phyloP scores from a whole-genome alignment of 2,329 filamentous ascomycete genomes.

The Fusarium abutilonis region DNA sequence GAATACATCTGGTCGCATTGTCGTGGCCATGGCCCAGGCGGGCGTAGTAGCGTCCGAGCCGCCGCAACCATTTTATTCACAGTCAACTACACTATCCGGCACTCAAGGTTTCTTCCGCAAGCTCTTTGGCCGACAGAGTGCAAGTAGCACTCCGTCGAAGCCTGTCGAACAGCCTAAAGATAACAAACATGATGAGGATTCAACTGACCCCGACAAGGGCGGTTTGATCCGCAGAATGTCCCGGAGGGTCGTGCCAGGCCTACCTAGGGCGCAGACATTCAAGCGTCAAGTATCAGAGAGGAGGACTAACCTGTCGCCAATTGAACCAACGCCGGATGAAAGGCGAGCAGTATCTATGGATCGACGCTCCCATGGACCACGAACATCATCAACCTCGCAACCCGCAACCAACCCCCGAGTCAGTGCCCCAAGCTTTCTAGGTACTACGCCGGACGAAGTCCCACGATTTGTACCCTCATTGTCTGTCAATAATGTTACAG shows the following conservation, averaged over 20 bases:
- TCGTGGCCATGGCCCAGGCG: conserved; percentile 48
- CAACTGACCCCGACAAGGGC: conserved; percentile 47
- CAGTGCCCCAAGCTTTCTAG: conserved; percentile 60
- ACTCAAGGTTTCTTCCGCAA: conserved; percentile 46
- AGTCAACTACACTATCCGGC: conserved; percentile 40
- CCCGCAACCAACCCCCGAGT: conserved; percentile 52
- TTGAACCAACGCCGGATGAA: conserved; percentile 70
- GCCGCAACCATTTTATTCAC: conserved; percentile 40
- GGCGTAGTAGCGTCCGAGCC: conserved; percentile 45
- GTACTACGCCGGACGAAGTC: conserved; percentile 35
- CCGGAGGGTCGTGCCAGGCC: conserved; percentile 76
- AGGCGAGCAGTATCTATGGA: conserved; percentile 77
- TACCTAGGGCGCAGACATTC: conserved; percentile 82
- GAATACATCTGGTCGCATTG: conserved; percentile 27
- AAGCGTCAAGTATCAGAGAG: conserved; percentile 84
- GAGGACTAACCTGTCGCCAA: conserved; percentile 75
- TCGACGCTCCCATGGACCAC: conserved; percentile 55
- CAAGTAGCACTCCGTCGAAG: conserved; percentile 17
- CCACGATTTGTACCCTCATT: conserved; percentile 32
- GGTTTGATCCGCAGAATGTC: conserved; percentile 56
- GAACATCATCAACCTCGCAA: conserved; percentile 38
- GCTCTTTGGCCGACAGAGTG: conserved; percentile 43
- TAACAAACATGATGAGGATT: conserved; percentile 49
- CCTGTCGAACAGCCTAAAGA: conserved; percentile 27
- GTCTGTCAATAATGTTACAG: conserved; percentile 25